phyloP scores from a whole-genome alignment of 1,284 basidiomycete genomes.

The Trichosporon ovoides region DNA sequence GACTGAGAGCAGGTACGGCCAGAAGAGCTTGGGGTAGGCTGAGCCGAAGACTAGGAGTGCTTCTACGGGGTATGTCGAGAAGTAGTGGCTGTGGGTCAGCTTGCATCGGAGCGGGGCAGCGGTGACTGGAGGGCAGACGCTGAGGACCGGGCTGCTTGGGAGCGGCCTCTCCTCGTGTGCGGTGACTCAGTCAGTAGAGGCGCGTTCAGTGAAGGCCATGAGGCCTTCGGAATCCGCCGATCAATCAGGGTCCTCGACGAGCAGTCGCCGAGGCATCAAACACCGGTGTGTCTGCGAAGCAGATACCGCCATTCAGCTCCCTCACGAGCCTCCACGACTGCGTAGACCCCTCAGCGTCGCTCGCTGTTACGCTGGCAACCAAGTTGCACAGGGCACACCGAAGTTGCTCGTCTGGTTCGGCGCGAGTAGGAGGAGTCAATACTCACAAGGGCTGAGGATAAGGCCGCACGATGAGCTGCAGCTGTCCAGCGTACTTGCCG shows the following conservation, averaged over 20 bases:
- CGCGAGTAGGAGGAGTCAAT: no score
- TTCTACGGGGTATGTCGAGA: conserved; percentile 72
- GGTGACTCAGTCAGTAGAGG: no score
- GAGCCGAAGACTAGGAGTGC: conserved; percentile 70
- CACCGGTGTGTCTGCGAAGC: background rate
- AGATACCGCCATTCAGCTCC: no score
- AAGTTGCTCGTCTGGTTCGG: no score
- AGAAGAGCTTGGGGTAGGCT: conserved; percentile 68
- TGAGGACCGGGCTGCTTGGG: no score
- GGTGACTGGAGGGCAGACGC: no score
- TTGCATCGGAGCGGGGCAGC: no score
- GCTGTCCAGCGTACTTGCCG: conserved; percentile 68
- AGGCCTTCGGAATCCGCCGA: background rate
- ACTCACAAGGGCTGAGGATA: conserved; percentile 64
- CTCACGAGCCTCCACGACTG: background rate
- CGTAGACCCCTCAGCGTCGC: background rate
- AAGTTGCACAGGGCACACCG: no score
- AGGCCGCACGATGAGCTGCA: conserved; percentile 70
- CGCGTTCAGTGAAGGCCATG: no score
- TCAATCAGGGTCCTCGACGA: background rate
- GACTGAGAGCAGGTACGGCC: conserved; percentile 66
- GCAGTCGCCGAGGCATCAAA: background rate
- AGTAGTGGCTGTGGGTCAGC: conserved; percentile 58
- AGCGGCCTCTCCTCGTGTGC: no score
- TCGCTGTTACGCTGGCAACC: no score